A percentile compares a stretch with the other conserved stretches of the same genome.
These are phyloP conservation scores for Botrytis tulipae DNA, from an alignment of 2,329 filamentous ascomycete genomes.

Conservation along the genomic window DNA sequence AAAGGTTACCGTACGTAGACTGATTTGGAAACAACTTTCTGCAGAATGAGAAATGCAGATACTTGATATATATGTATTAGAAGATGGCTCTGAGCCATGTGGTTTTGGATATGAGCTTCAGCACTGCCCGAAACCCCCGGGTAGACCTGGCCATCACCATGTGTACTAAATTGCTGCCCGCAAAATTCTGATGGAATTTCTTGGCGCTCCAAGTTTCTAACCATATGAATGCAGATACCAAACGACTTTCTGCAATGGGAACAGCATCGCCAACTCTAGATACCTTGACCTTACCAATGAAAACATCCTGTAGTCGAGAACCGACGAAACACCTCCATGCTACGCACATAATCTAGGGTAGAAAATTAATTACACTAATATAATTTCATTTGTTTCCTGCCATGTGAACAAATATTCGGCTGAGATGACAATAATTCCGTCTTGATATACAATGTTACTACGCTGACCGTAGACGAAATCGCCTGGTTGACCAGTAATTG, in stretches of 20 bases:
- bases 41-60: not conserved
- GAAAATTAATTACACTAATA: not conserved
- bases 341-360: not conserved
- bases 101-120: not conserved
- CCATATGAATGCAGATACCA: not conserved
- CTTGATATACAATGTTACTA: not conserved
- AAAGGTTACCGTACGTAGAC: not conserved
- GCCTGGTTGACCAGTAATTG: not conserved
- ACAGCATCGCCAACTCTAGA: not conserved
- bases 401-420: conserved; percentile 13
- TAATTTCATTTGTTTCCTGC: conserved; percentile 4
- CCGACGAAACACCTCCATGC: not conserved
- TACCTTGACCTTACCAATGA: not conserved
- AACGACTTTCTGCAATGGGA: not conserved
- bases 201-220: not conserved
- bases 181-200: too few relatives aligned
- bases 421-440: conserved; percentile 2
- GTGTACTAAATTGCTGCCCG: not conserved
- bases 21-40: not conserved
- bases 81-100: not conserved
- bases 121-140: not conserved
- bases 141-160: not conserved
- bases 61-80: not conserved
- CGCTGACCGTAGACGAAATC: not conserved
- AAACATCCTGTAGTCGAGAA: too few relatives aligned